Percentiles rank a stretch among this genome's conserved stretches.
Evolutionary conservation across 495 filamentous ascomycete species (phyloP).

Genomic region (Lepidopterella palustris): DNA sequence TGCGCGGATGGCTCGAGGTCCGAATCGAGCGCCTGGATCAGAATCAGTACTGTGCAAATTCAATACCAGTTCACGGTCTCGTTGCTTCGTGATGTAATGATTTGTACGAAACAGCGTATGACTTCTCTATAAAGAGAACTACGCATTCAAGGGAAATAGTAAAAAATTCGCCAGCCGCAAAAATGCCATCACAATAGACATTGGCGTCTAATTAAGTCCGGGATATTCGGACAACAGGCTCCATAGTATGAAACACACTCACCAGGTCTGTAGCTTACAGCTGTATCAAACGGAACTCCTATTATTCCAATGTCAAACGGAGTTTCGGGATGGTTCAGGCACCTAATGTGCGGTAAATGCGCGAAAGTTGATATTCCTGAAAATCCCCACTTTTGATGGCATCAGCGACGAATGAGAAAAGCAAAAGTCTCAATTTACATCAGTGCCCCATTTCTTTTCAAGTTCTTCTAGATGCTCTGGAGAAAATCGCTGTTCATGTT

Average conservation of each 20-base stretch:
- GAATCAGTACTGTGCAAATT: constrained; percentile 14
- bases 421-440: constrained; percentile 36
- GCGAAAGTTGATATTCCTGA: constrained; percentile 75
- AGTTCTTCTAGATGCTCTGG: constrained; percentile 38
- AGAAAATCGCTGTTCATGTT: constrained; percentile 15
- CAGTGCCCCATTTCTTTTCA: constrained; percentile 49
- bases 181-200: no score
- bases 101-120: no score
- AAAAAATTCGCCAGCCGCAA: no score
- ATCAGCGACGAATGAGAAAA: constrained; percentile 4
- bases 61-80: no score
- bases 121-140: no score
- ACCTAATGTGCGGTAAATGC: constrained; percentile 67
- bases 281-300: constrained; percentile 79
- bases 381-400: constrained; percentile 57
- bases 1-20: constrained; percentile 73
- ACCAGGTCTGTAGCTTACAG: constrained; percentile 73
- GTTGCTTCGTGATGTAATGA: no score
- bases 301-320: constrained; percentile 74
- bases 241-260: constrained; percentile 23
- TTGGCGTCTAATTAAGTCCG: no score
- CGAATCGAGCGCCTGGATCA: constrained; percentile 65
- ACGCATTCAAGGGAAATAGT: no score
- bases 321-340: constrained; percentile 59
- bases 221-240: no score